Conservation (phyloP, 164 flowering plant genomes). For the Taxillus chinensis region DNA sequence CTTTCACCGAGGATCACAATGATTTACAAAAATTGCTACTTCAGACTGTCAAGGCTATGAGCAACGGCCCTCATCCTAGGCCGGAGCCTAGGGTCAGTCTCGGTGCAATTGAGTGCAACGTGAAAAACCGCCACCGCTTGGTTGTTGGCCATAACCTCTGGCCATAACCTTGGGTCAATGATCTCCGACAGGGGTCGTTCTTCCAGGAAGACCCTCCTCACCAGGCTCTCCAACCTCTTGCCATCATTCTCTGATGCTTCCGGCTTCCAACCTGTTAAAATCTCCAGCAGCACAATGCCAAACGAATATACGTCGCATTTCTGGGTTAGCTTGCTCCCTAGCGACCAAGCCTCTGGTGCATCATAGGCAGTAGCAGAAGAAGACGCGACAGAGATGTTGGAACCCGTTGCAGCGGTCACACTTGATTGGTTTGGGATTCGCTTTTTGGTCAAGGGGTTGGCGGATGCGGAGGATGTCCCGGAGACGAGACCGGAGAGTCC, state of each 20-base stretch:
- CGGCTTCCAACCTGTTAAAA: conserved; percentile 63
- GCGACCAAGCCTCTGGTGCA: conserved; percentile 69
- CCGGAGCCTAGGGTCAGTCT: conserved; percentile 65
- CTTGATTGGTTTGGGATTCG: conserved; percentile 24
- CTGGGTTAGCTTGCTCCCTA: conserved; percentile 48
- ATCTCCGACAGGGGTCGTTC: conserved; percentile 68
- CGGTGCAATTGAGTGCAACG: conserved; percentile 79
- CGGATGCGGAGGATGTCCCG: conserved; percentile 18
- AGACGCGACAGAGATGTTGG: conserved; percentile 22
- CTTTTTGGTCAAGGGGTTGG: conserved; percentile 21
- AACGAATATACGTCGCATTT: conserved; percentile 86
- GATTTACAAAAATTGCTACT: too few relatives aligned
- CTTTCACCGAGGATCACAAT: too few relatives aligned
- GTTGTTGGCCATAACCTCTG: conserved; percentile 70
- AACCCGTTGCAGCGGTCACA: conserved; percentile 16
- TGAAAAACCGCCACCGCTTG: conserved; percentile 73
- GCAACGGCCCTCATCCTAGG: conserved; percentile 78
- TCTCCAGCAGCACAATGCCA: conserved; percentile 75
- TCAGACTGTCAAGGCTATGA: conserved; percentile 65
- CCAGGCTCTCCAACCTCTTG: conserved; percentile 55
- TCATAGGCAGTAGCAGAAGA: conserved; percentile 25
- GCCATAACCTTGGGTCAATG: conserved; percentile 59
- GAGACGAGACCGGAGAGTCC: conserved; percentile 67
- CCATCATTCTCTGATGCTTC: conserved; percentile 41
- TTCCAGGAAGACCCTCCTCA: conserved; percentile 66